phyloP scores from a whole-genome alignment of 768 basidiomycete species.

The Postia placenta region DNA sequence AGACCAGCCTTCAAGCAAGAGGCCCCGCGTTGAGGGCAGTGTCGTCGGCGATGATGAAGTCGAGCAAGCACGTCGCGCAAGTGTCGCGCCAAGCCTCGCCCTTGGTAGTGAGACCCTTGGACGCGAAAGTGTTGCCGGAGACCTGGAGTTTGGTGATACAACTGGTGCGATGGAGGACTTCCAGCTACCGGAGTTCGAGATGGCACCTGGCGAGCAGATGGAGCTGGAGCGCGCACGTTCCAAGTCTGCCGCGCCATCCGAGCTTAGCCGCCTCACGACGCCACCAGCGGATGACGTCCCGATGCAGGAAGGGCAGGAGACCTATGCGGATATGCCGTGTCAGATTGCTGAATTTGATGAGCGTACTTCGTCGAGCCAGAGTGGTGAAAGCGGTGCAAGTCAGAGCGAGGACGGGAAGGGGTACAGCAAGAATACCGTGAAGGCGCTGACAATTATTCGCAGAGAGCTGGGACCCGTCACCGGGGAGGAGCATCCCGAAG shows the following conservation, averaged over 20 bases:
- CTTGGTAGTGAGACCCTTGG: slow-evolving; percentile 52
- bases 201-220: slow-evolving; percentile 27
- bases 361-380: slow-evolving; percentile 43
- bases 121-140: slow-evolving; percentile 46
- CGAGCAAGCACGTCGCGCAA: slow-evolving; percentile 71
- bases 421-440: slow-evolving; percentile 86
- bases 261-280: slow-evolving; percentile 58
- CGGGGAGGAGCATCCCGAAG: slow-evolving; percentile 39
- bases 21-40: slow-evolving; percentile 49
- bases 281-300: slow-evolving; percentile 48
- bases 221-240: slow-evolving; percentile 23
- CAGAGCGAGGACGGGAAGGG: slow-evolving; percentile 56
- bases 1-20: slow-evolving; percentile 48
- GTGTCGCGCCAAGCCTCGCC: slow-evolving; percentile 55
- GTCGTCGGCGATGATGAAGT: slow-evolving; percentile 43
- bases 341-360: slow-evolving; percentile 80
- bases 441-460: slow-evolving; percentile 72
- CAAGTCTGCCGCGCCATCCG: slow-evolving; percentile 49
- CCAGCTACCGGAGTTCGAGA: slow-evolving; percentile 54
- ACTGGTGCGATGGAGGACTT: slow-evolving; percentile 58
- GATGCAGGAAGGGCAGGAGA: slow-evolving; percentile 55
- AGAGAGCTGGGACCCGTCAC: slow-evolving; percentile 56
- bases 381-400: slow-evolving; percentile 29
- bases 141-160: slow-evolving; percentile 57
- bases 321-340: slow-evolving; percentile 64